Evolutionary conservation across 306 rosid genomes (phyloP).

Genomic region (Ochetophila trinervis): DNA sequence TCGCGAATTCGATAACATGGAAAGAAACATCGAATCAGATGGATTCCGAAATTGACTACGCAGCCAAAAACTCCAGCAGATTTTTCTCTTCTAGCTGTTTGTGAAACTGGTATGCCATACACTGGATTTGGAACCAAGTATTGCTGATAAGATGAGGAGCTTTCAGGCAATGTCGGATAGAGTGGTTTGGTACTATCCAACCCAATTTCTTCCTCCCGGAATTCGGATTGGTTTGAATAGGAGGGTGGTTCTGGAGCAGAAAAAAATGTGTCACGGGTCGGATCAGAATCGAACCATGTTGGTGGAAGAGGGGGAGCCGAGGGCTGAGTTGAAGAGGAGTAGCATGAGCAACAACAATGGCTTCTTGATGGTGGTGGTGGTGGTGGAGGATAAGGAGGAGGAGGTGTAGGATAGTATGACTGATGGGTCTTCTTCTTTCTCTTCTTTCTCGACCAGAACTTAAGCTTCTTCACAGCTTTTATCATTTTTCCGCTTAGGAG

Average conservation of each 20-base stretch:
- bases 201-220: constrained; percentile 1
- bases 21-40: constrained; percentile 46
- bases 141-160: constrained; percentile 39
- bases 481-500: constrained; percentile 26
- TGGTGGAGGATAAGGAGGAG: constrained; percentile 21
- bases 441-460: constrained; percentile 55
- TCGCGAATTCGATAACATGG: constrained; percentile 50
- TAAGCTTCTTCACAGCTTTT: constrained; percentile 60
- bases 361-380: constrained; percentile 14
- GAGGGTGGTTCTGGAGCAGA: constrained; percentile 1
- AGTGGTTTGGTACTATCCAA: neutral
- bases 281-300: constrained; percentile 48
- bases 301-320: constrained; percentile 75
- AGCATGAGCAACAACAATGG: constrained; percentile 26
- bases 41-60: constrained; percentile 30
- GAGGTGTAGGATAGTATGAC: constrained; percentile 23
- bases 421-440: constrained; percentile 33
- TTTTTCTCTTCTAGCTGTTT: constrained; percentile 19
- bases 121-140: constrained; percentile 43
- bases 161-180: constrained; percentile 2
- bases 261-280: constrained; percentile 28
- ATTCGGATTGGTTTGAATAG: constrained; percentile 24
- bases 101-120: constrained; percentile 45
- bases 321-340: constrained; percentile 33
- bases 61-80: constrained; percentile 31